Percentiles rank a stretch among this genome's conserved stretches.
Evolutionary conservation across 2,329 filamentous ascomycete genomes (phyloP).

Genomic region (Aspergillus spinulosporus): DNA sequence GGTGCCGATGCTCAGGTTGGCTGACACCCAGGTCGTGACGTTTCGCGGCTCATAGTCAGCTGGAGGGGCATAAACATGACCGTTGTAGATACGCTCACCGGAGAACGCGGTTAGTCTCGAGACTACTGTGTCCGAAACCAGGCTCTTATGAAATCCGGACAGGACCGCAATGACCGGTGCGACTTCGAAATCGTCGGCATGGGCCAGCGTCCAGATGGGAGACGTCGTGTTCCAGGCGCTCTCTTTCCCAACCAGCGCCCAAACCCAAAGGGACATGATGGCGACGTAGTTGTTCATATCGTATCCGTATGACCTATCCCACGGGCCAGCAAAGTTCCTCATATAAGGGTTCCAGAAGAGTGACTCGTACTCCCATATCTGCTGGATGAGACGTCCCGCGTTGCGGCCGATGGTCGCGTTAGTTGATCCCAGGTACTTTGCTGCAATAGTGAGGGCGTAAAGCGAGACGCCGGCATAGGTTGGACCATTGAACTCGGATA

Average conservation of each 20-base stretch:
- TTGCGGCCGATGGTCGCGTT: constrained; percentile 56
- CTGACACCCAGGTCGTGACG: constrained; percentile 59
- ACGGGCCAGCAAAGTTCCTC: constrained; percentile 63
- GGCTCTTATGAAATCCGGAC: constrained; percentile 50
- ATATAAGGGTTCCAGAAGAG: constrained; percentile 60
- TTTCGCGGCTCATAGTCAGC: constrained; percentile 60
- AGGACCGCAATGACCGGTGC: constrained; percentile 59
- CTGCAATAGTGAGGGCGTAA: constrained; percentile 59
- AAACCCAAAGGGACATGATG: constrained; percentile 60
- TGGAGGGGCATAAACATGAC: constrained; percentile 59
- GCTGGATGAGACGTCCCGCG: constrained; percentile 53
- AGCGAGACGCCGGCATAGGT: constrained; percentile 65
- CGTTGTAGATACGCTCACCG: constrained; percentile 55
- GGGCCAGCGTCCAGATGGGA: constrained; percentile 51
- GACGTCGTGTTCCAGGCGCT: constrained; percentile 41
- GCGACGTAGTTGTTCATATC: constrained; percentile 65
- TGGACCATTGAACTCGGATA: constrained; percentile 64
- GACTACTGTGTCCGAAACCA: constrained; percentile 25
- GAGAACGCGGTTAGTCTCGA: constrained; percentile 48
- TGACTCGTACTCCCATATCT: constrained; percentile 55
- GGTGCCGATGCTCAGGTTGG: constrained; percentile 60
- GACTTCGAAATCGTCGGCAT: constrained; percentile 61
- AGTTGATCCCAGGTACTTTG: constrained; percentile 56
- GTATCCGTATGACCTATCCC: constrained; percentile 64
- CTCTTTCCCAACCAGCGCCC: constrained; percentile 47